Evolutionary conservation across 192 early-diverging fungal genomes (phyloP).

Genomic region (Backusella australiensis): DNA sequence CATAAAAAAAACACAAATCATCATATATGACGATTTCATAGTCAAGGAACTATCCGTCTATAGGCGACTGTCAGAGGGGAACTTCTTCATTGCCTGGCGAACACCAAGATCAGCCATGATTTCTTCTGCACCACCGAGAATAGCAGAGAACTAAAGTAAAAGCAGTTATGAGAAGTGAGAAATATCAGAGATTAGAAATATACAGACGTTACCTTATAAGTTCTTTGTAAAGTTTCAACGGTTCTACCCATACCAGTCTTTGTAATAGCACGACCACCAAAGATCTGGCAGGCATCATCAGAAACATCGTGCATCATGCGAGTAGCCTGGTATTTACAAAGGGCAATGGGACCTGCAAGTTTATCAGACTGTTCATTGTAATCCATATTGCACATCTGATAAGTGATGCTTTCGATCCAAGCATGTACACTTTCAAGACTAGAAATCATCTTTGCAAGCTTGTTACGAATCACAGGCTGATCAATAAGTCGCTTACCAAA

Average conservation of each 20-base stretch:
- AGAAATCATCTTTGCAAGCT: conserved; percentile 60
- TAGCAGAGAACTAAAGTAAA: conserved; percentile 27
- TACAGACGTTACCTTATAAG: conserved; percentile 44
- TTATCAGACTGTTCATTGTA: conserved; percentile 59
- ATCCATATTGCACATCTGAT: conserved; percentile 66
- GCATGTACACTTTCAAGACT: conserved; percentile 44
- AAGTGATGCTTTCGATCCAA: conserved; percentile 63
- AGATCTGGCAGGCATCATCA: conserved; percentile 71
- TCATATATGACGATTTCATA: no score
- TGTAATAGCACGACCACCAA: conserved; percentile 71
- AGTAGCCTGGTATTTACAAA: conserved; percentile 58
- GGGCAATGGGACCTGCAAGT: conserved; percentile 66
- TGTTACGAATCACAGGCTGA: conserved; percentile 70
- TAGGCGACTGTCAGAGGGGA: conserved; percentile 17
- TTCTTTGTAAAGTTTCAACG: conserved; percentile 62
- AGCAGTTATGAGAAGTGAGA: neutral
- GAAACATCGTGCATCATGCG: conserved; percentile 56
- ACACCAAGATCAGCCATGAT: conserved; percentile 64
- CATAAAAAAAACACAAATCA: no score
- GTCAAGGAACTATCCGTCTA: neutral
- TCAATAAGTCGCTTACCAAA: conserved; percentile 68
- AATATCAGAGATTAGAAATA: neutral
- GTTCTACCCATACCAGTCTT: conserved; percentile 69
- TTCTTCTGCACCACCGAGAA: conserved; percentile 46
- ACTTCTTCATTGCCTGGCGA: conserved; percentile 53